Base-by-base conservation (phyloP, 495 filamentous ascomycete genomes). In the Xylaria palmicola region DNA sequence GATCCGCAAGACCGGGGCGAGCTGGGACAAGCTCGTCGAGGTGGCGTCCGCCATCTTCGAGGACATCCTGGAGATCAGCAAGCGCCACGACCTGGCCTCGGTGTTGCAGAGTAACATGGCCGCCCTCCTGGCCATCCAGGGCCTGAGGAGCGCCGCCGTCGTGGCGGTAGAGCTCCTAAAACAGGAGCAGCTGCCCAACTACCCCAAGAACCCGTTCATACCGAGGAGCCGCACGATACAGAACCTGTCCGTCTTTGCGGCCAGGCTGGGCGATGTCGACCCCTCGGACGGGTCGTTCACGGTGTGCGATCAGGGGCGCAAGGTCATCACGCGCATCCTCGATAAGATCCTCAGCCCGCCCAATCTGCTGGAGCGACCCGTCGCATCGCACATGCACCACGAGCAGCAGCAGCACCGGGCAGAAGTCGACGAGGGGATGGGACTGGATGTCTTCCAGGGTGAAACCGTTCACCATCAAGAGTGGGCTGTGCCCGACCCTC, bases 91-190 rank as follows among this genome's bases (percentile, higher is more conserved):
- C 32, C 59, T 72, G 13, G 65, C 75, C 65, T 76, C 58, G 24
- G 66, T 64, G 30, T 62, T 69, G 34, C 66, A 72, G 26, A 66
- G 63, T 20, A 63, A 69, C 39, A 62, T 67, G n/a, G 57, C 63
- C 1, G 37, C 77, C 66, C 64, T 75, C 12, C 70, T 79, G 0
- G 63, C 66, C 9, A 62, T 80, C 4, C 79, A 80, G 49, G 77
- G 79, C 12, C 71, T 82, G 27, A 66, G 79, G 5, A 75, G 76
- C 48, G 79, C 77, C 4, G 71, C 74, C 26, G 70, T 79, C 27
- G 68, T 82, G 17, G 70, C 68, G 4, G 74, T 79, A 19, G 77
- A 77, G 64, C 62, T 77, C 10, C 66, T 82, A 4, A 75, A 77
- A 55, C 74, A 75, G 17, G 74, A 79, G 56, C 73, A 71, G 39